Conservation (phyloP, 2,329 filamentous ascomycete species). For the Cryphonectria parasitica region DNA sequence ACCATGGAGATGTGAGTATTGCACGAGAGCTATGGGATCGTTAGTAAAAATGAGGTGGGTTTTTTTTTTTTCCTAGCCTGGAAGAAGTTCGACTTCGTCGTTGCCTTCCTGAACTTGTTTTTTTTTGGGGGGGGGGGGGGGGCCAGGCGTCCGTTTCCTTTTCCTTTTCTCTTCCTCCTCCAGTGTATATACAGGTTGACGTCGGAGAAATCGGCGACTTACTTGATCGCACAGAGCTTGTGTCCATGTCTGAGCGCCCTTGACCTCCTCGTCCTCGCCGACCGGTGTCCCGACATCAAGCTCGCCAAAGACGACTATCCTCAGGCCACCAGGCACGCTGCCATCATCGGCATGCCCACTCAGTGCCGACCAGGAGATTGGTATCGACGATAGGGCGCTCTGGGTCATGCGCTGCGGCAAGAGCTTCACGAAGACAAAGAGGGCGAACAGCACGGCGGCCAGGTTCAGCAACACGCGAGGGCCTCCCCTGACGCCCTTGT, state of each 20-base stretch:
- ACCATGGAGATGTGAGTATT: constrained; percentile 51
- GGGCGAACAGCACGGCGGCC: constrained; percentile 30
- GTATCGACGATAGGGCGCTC: constrained; percentile 29
- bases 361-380: constrained; percentile 25
- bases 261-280: constrained; percentile 27
- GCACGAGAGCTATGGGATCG: constrained; percentile 47
- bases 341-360: constrained; percentile 10
- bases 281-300: constrained; percentile 48
- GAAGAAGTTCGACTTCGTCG: too few species aligned
- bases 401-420: constrained; percentile 32
- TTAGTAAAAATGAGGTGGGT: not conserved
- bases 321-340: constrained; percentile 40
- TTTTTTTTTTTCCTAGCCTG: too few species aligned
- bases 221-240: constrained; percentile 54
- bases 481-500: constrained; percentile 35
- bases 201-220: constrained; percentile 25
- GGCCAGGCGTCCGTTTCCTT: too few species aligned
- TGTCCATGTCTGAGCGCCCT: constrained; percentile 47
- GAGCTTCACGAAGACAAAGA: constrained; percentile 33
- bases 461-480: constrained; percentile 37
- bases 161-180: too few species aligned
- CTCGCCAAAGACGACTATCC: constrained; percentile 58
- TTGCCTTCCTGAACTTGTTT: too few species aligned
- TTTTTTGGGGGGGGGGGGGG: too few species aligned
- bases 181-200: not conserved